Evolutionary conservation across 805 yeast genomes (phyloP).

Genomic region (Ogataea kodamae): DNA sequence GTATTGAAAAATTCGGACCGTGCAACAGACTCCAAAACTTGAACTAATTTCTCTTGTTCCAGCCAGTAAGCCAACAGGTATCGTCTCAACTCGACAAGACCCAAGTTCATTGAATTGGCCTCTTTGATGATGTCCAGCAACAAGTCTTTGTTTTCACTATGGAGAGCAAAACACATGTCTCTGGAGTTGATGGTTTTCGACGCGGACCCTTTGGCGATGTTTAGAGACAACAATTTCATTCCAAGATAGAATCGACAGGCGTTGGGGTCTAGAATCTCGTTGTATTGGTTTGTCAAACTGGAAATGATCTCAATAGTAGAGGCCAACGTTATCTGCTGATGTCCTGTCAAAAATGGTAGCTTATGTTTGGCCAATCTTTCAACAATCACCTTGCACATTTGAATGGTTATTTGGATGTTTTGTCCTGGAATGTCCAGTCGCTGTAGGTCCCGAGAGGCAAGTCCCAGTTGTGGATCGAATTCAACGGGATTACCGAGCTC

Average conservation of each 20-base stretch:
- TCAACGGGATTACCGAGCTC: slow-evolving; percentile 34
- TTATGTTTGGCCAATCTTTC: slow-evolving; percentile 62
- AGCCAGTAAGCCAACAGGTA: slow-evolving; percentile 76
- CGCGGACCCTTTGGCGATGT: slow-evolving; percentile 30
- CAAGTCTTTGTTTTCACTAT: slow-evolving; percentile 72
- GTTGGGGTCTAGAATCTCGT: slow-evolving; percentile 50
- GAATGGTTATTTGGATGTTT: slow-evolving; percentile 20
- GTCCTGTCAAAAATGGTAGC: slow-evolving; percentile 80
- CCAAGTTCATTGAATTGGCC: slow-evolving; percentile 41
- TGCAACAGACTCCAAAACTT: slow-evolving; percentile 66
- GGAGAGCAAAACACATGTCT: slow-evolving; percentile 85
- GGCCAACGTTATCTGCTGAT: slow-evolving; percentile 81
- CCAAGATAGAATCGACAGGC: slow-evolving; percentile 74
- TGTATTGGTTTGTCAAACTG: slow-evolving; percentile 46
- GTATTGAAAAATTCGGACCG: slow-evolving; percentile 54
- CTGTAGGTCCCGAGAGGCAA: slow-evolving; percentile 23
- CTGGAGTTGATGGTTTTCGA: slow-evolving; percentile 57
- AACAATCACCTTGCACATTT: slow-evolving; percentile 44
- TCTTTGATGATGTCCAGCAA: slow-evolving; percentile 48
- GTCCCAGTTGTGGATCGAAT: slow-evolving; percentile 27
- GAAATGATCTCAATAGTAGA: slow-evolving; percentile 64
- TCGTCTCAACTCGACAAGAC: slow-evolving; percentile 59
- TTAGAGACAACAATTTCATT: slow-evolving; percentile 56
- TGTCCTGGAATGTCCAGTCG: slow-evolving; percentile 22
- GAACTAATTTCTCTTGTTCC: slow-evolving; percentile 41